These are phyloP conservation scores for Phytophthora vignae DNA, from an alignment of 352 stramenopile genomes.

Conservation along the genomic window DNA sequence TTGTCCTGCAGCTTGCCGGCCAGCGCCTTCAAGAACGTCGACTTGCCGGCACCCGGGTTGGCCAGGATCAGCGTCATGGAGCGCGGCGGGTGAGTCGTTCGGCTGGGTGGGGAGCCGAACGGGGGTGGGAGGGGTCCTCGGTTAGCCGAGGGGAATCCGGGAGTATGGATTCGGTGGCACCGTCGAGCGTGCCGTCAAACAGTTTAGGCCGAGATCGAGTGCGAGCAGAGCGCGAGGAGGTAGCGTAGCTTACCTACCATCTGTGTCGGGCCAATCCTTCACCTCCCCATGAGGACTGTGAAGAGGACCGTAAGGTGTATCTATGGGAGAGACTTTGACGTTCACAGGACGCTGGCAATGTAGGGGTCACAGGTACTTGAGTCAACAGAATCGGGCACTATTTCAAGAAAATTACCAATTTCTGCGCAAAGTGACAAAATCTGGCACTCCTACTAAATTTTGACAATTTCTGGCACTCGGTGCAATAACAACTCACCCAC, in stretches of 20 bases:
- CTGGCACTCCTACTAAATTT: no score
- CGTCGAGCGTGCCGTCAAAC: neutral
- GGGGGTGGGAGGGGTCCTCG: neutral
- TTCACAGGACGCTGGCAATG: no score
- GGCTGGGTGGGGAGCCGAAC: neutral
- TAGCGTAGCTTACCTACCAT: neutral
- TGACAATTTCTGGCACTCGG: no score
- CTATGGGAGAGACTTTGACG: no score
- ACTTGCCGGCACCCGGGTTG: constrained; percentile 65
- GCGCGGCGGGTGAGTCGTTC: constrained; percentile 1
- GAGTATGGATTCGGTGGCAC: neutral
- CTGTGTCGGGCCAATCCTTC: neutral
- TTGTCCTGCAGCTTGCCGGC: constrained; percentile 67
- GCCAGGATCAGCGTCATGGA: constrained; percentile 42
- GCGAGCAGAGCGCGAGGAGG: no score
- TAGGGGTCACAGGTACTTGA: no score
- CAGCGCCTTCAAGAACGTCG: constrained; percentile 73
- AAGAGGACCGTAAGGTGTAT: no score
- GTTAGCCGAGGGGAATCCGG: neutral
- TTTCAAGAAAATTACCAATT: no score
- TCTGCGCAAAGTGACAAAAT: no score
- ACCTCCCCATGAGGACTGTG: no score
- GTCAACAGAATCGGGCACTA: no score
- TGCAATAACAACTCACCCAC: no score
- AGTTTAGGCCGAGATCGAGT: neutral